Evolutionary conservation across 1,284 basidiomycete genomes (phyloP), one percentile per base, ranked within the genome.

Genomic region (Ceratobasidium sp.): DNA sequence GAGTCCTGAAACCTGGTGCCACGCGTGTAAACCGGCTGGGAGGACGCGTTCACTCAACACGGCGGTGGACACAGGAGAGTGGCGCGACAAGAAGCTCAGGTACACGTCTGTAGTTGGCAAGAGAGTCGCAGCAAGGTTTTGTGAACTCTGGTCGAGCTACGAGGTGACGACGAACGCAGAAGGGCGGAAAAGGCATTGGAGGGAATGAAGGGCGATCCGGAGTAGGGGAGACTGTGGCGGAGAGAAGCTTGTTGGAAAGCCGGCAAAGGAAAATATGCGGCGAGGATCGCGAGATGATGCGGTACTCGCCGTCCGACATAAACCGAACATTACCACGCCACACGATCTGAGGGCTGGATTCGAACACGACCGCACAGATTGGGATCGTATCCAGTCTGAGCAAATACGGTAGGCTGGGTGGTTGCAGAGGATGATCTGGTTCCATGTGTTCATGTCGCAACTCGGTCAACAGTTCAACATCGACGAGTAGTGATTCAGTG

Each of bases 21-120:
- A n/a, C n/a, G n/a, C n/a, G n/a, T n/a, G n/a, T n/a, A n/a, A n/a
- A n/a, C n/a, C n/a, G n/a, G n/a, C n/a, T 7, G 68, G 54, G 8
- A 39, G 20, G 39, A 71, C 68, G 13, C 54, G 68, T 33, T 17
- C 23, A n/a, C 54, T 33, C 10, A 71, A 39, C 47, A 71, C 58
- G 1, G 69, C 69, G 13, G 69, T 58, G 1, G 69, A 63, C 26
- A 26, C 47, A 37, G 69, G 69, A 74, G 39, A 39, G 54, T 10
- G 68, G 68, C 17, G 42, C 68, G 42, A 71, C 54, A 11, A 54
- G 68, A 17, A 71, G 60, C 0, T 54, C 68, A n/a, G 68, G 68
- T 4, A 58, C 37, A 15, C 37, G 20, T 15, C 33, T 28, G 23
- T n/a, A n/a, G 39, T 42, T 15, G 67, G 49, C 17, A 54, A 60